Percentiles rank a stretch among this genome's conserved stretches.
phyloP scores from a whole-genome alignment of 345 rosid genomes.

The Salix suchowensis region DNA sequence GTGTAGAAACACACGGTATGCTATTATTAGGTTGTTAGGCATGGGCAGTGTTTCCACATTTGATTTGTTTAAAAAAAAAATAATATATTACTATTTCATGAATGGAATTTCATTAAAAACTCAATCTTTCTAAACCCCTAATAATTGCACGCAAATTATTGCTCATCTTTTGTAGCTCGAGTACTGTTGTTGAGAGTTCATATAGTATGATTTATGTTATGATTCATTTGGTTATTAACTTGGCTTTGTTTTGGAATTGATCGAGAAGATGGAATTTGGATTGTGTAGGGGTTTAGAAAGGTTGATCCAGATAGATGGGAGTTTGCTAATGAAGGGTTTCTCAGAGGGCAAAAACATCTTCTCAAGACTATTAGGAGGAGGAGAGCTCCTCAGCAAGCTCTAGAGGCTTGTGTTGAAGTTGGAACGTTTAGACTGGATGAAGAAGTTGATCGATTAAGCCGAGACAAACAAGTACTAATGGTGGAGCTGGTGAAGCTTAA shows the following conservation, averaged over 20 bases:
- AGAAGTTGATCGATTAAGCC: constrained; percentile 47
- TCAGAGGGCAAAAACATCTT: constrained; percentile 66
- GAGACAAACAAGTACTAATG: constrained; percentile 64
- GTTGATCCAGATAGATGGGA: constrained; percentile 97
- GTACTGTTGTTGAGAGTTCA: background rate
- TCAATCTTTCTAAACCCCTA: background rate
- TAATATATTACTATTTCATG: background rate
- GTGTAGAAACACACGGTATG: background rate
- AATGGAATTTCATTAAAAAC: background rate
- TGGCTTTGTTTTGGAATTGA: constrained; percentile 9
- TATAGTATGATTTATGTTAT: background rate
- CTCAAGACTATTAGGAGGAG: constrained; percentile 59
- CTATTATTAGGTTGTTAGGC: constrained; percentile 5
- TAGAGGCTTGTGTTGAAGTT: constrained; percentile 61
- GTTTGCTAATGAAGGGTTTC: constrained; percentile 69
- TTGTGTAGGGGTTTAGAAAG: constrained; percentile 83
- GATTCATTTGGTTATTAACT: background rate
- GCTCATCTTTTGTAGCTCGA: background rate
- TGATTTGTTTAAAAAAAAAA: background rate
- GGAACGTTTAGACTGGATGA: constrained; percentile 60
- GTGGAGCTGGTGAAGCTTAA: constrained; percentile 58
- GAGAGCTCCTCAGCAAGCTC: constrained; percentile 37
- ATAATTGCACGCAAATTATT: background rate
- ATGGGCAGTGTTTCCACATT: background rate
- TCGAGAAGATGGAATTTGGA: constrained; percentile 19